phyloP scores from a whole-genome alignment of 441 rosid genomes.

The Jatropha podagrica region DNA sequence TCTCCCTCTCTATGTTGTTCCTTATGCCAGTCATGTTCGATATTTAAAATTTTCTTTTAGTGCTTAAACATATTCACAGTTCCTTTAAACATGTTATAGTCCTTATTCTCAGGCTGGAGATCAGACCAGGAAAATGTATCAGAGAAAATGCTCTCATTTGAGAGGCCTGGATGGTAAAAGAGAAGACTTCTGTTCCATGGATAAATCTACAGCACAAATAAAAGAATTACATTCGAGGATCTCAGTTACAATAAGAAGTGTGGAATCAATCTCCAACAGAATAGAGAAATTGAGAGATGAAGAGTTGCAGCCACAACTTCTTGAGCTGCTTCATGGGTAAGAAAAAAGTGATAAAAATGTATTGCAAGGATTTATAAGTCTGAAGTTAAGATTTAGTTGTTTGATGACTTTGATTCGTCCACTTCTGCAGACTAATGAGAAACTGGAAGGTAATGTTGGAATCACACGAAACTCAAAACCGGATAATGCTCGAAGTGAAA shows the following conservation, averaged over 20 bases:
- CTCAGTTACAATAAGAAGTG: slow-evolving; percentile 44
- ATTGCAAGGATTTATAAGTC: not conserved
- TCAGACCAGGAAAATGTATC: slow-evolving; percentile 38
- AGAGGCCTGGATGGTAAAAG: slow-evolving; percentile 22
- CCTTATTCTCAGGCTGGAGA: slow-evolving; percentile 45
- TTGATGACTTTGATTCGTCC: slow-evolving; percentile 10
- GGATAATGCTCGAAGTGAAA: slow-evolving; percentile 44
- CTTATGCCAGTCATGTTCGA: not conserved
- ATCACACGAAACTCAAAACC: slow-evolving; percentile 50
- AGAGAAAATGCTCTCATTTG: slow-evolving; percentile 37
- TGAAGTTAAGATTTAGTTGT: slow-evolving; percentile 8
- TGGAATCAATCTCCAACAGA: slow-evolving; percentile 49
- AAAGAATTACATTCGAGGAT: slow-evolving; percentile 43
- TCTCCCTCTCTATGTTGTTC: not conserved
- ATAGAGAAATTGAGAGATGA: slow-evolving; percentile 56
- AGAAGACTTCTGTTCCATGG: slow-evolving; percentile 24
- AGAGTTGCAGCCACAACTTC: slow-evolving; percentile 60
- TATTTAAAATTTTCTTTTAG: not conserved
- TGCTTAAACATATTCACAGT: not conserved
- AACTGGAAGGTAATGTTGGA: slow-evolving; percentile 52
- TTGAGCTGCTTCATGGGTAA: slow-evolving; percentile 60
- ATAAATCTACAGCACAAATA: slow-evolving; percentile 38
- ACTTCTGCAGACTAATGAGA: slow-evolving; percentile 43
- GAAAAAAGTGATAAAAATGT: slow-evolving; percentile 16
- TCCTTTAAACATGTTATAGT: slow-evolving; percentile 8